A percentile compares a stretch with the other conserved stretches of the same genome.
Conservation (phyloP, 495 filamentous ascomycete genomes). For the Polyplosphaeria fusca region DNA sequence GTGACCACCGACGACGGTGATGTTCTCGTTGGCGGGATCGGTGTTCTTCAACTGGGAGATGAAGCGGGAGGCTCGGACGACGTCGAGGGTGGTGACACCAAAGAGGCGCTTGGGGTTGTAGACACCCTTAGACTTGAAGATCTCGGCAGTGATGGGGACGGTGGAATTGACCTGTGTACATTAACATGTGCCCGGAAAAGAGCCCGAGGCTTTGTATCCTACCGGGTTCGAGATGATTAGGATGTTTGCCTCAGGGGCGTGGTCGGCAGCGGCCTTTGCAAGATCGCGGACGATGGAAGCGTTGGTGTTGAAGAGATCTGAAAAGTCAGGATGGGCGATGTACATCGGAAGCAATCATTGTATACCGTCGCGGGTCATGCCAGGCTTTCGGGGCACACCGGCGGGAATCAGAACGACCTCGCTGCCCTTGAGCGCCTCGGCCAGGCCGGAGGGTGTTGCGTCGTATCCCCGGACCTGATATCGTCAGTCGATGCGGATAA, state of each 20-base stretch:
- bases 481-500: slow-evolving; percentile 11
- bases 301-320: slow-evolving; percentile 99
- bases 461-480: slow-evolving; percentile 76
- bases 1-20: slow-evolving; percentile 95
- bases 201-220: slow-evolving; percentile 30
- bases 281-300: slow-evolving; percentile 98
- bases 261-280: slow-evolving; percentile 88
- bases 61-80: slow-evolving; percentile 96
- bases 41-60: slow-evolving; percentile 86
- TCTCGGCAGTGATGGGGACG: slow-evolving; percentile 93
- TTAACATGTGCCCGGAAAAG: slow-evolving; percentile 1
- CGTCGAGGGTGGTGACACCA: slow-evolving; percentile 98
- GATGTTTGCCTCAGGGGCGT: slow-evolving; percentile 87
- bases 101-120: slow-evolving; percentile 99
- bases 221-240: slow-evolving; percentile 97
- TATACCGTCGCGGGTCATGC: slow-evolving; percentile 93
- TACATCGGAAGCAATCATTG: background rate
- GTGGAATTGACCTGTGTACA: slow-evolving; percentile 78
- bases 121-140: slow-evolving; percentile 88
- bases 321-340: background rate
- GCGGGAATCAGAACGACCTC: slow-evolving; percentile 97
- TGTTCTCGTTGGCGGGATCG: slow-evolving; percentile 87
- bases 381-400: slow-evolving; percentile 97
- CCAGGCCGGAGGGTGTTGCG: slow-evolving; percentile 69
- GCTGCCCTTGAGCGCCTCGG: slow-evolving; percentile 71